Conservation (phyloP, 208 protist species). For the Trypanosoma boissoni region DNA sequence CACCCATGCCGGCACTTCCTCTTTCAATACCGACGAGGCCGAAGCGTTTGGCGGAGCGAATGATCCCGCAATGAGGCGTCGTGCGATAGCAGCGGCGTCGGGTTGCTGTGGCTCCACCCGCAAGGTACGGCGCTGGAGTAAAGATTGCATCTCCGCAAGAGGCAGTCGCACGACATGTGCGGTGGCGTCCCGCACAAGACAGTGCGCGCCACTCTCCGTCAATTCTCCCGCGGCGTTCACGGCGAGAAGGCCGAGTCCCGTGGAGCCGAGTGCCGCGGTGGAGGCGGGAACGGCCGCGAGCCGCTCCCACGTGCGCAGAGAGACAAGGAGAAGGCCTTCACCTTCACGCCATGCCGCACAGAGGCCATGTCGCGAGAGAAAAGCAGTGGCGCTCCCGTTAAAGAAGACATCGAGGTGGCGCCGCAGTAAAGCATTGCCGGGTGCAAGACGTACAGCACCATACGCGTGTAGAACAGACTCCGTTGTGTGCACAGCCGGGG, state of each 20-base stretch:
- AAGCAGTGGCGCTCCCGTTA: slow-evolving; percentile 4
- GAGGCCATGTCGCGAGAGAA: slow-evolving; percentile 12
- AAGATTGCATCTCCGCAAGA: slow-evolving; percentile 46
- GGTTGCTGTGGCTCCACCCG: slow-evolving; percentile 29
- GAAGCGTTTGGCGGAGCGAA: too few species aligned
- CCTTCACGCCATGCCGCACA: slow-evolving; percentile 37
- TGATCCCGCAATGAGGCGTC: neutral
- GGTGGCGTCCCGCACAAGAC: slow-evolving; percentile 30
- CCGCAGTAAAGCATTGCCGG: slow-evolving; percentile 26
- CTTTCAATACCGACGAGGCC: too few species aligned
- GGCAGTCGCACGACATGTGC: slow-evolving; percentile 44
- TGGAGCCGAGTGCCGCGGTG: too few species aligned
- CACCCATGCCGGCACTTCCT: neutral
- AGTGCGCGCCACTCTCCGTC: slow-evolving; percentile 54
- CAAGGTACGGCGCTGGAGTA: slow-evolving; percentile 45
- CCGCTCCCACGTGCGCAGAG: slow-evolving; percentile 21
- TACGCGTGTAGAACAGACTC: slow-evolving; percentile 21
- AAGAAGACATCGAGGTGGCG: slow-evolving; percentile 35
- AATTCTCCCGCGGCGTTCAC: too few species aligned
- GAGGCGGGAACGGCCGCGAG: slow-evolving; percentile 19
- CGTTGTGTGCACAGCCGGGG: too few species aligned
- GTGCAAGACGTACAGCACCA: slow-evolving; percentile 13
- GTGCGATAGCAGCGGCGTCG: slow-evolving; percentile 3
- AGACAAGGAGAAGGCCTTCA: slow-evolving; percentile 45
- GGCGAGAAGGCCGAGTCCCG: too few species aligned